Conservation (phyloP, 176 grass and related monocot species). For the Carex kokanica region DNA sequence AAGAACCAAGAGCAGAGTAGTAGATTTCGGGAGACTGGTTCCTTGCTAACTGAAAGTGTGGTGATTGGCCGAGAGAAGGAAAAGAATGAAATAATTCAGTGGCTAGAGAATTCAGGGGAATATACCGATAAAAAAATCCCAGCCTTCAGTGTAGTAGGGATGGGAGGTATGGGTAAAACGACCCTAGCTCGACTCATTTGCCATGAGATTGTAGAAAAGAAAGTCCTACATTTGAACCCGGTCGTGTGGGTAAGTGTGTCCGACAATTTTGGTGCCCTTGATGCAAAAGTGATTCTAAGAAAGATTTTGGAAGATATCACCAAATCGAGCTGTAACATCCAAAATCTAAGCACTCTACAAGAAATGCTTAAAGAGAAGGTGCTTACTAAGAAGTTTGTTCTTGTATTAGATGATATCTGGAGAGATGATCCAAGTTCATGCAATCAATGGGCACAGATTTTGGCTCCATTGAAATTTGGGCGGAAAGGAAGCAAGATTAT, state of each 20-base stretch:
- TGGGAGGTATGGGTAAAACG: conserved; percentile 36
- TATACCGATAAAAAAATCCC: neutral
- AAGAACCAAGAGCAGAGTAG: neutral
- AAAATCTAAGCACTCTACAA: conserved; percentile 26
- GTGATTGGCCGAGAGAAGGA: conserved; percentile 30
- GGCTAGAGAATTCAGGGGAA: conserved; percentile 5
- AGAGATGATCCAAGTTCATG: neutral
- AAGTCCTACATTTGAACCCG: neutral
- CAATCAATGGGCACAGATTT: conserved; percentile 7
- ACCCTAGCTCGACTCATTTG: conserved; percentile 29
- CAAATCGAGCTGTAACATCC: neutral
- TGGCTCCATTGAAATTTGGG: conserved; percentile 33
- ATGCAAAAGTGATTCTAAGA: conserved; percentile 10
- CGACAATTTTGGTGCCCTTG: conserved; percentile 10
- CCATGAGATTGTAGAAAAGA: conserved; percentile 10
- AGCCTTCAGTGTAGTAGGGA: conserved; percentile 24
- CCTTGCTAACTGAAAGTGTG: conserved; percentile 21
- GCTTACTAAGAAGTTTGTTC: conserved; percentile 21
- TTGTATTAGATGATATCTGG: conserved; percentile 30
- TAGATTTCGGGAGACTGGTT: conserved; percentile 5
- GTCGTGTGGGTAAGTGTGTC: conserved; percentile 26
- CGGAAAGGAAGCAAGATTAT: conserved; percentile 31
- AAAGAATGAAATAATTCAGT: conserved; percentile 19
- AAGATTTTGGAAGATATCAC: conserved; percentile 28
- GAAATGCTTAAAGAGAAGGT: conserved; percentile 21